These are phyloP conservation scores for Alternaria triticimaculans DNA, from an alignment of 2,329 filamentous ascomycete species.

Conservation along the genomic window DNA sequence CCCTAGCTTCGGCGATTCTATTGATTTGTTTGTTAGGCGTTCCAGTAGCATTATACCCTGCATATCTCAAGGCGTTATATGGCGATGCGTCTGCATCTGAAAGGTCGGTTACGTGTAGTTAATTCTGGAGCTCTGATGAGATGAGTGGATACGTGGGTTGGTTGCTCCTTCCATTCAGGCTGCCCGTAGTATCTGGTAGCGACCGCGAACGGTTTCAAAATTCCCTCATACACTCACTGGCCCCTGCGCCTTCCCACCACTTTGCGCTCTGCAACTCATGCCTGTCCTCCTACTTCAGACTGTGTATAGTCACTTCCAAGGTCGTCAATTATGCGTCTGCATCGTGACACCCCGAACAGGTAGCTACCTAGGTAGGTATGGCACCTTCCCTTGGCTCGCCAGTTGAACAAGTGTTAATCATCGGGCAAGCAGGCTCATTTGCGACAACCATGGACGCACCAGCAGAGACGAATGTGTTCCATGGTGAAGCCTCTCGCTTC, in stretches of 20 bases:
- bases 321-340: too few relatives aligned
- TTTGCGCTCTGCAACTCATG: not conserved
- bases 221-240: not conserved
- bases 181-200: not conserved
- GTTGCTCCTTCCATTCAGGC: not conserved
- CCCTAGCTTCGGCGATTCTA: not conserved
- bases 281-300: not conserved
- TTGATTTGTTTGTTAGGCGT: conserved; percentile 5
- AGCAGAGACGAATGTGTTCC: not conserved
- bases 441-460: not conserved
- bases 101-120: not conserved
- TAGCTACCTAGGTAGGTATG: not conserved
- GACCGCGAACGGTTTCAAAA: not conserved
- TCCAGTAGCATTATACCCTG: conserved; percentile 28
- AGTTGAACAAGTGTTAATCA: not conserved
- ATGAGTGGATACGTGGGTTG: not conserved
- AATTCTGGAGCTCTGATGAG: not conserved
- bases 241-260: not conserved
- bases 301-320: not conserved
- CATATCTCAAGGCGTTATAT: conserved; percentile 18
- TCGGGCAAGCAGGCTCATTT: not conserved
- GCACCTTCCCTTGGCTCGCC: not conserved
- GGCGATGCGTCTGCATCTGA: not conserved
- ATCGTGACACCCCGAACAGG: not conserved
- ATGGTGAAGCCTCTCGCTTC: not conserved